A percentile compares a stretch with the other conserved stretches of the same genome.
phyloP scores from a whole-genome alignment of 2,329 filamentous ascomycete species.

The Epichloe gansuensis region DNA sequence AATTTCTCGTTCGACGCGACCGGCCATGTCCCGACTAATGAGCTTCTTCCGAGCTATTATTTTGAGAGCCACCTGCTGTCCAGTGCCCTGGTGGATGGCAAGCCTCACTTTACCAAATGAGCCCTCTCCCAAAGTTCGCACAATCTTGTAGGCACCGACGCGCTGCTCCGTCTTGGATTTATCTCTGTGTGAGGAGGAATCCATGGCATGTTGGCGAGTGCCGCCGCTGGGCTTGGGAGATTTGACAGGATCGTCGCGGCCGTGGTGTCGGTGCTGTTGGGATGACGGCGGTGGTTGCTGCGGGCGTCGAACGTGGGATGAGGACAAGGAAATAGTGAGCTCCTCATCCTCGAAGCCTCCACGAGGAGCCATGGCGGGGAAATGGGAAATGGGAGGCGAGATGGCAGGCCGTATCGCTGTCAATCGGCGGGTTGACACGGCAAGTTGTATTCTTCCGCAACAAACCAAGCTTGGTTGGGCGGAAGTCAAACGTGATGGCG shows the following conservation, averaged over 20 bases:
- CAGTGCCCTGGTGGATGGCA: slow-evolving; percentile 81
- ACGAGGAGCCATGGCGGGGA: slow-evolving; percentile 34
- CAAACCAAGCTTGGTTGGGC: not conserved
- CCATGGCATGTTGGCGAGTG: slow-evolving; percentile 23
- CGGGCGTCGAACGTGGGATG: slow-evolving; percentile 47
- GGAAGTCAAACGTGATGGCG: not conserved
- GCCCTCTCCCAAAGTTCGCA: slow-evolving; percentile 86
- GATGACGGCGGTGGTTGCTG: slow-evolving; percentile 18
- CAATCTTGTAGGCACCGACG: slow-evolving; percentile 81
- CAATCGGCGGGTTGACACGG: not conserved
- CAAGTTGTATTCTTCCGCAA: not conserved
- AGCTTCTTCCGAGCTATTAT: slow-evolving; percentile 95
- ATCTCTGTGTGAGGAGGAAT: slow-evolving; percentile 22
- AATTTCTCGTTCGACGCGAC: slow-evolving; percentile 93
- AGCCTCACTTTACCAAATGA: slow-evolving; percentile 99
- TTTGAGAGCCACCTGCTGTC: slow-evolving; percentile 93
- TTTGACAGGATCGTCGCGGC: slow-evolving; percentile 11
- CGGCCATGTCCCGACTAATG: slow-evolving; percentile 95
- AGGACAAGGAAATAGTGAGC: slow-evolving; percentile 64
- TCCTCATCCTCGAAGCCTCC: slow-evolving; percentile 67
- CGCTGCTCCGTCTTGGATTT: slow-evolving; percentile 62
- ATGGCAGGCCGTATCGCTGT: not conserved
- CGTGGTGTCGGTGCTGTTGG: slow-evolving; percentile 13
- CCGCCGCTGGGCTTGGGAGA: slow-evolving; percentile 13
- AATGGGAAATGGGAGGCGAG: not conserved